A percentile compares a stretch with the other conserved stretches of the same genome.
Conservation (phyloP, 192 early-diverging fungal species). For the Mortierella claussenii region DNA sequence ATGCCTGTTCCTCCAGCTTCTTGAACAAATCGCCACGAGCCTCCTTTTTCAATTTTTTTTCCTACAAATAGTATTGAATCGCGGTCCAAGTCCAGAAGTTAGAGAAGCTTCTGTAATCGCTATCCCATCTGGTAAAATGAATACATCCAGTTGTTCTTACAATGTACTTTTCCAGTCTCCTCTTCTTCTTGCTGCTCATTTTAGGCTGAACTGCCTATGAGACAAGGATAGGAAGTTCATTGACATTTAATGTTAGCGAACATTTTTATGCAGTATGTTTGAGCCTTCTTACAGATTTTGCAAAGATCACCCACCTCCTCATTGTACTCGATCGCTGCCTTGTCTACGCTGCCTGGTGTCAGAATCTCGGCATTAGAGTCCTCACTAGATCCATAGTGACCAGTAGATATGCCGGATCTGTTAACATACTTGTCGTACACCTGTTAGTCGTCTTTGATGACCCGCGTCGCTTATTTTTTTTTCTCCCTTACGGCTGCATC, state of each 20-base stretch:
- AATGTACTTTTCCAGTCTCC: constrained; percentile 83
- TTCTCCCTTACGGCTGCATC: constrained; percentile 21
- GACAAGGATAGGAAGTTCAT: neutral
- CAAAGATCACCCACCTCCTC: constrained; percentile 12
- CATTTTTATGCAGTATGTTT: too few species aligned
- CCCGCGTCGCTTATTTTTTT: too few species aligned
- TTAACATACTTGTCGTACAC: neutral
- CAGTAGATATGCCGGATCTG: neutral
- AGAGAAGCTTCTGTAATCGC: too few species aligned
- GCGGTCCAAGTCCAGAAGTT: too few species aligned
- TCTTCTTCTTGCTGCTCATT: constrained; percentile 79
- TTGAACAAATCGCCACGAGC: constrained; percentile 73
- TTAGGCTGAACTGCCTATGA: constrained; percentile 45
- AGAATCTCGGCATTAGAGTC: constrained; percentile 50
- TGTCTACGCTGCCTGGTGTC: constrained; percentile 26
- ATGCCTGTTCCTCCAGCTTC: constrained; percentile 71
- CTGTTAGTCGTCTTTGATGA: too few species aligned
- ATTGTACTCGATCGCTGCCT: constrained; percentile 22
- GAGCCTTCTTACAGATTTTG: neutral
- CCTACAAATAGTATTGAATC: constrained; percentile 54
- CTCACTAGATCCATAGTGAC: neutral
- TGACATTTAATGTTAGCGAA: neutral
- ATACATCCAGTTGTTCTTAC: constrained; percentile 56
- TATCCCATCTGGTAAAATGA: neutral
- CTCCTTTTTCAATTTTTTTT: constrained; percentile 86